Evolutionary conservation across 169 alveolate species (phyloP).

Genomic region (Miamiensis avidus): DNA sequence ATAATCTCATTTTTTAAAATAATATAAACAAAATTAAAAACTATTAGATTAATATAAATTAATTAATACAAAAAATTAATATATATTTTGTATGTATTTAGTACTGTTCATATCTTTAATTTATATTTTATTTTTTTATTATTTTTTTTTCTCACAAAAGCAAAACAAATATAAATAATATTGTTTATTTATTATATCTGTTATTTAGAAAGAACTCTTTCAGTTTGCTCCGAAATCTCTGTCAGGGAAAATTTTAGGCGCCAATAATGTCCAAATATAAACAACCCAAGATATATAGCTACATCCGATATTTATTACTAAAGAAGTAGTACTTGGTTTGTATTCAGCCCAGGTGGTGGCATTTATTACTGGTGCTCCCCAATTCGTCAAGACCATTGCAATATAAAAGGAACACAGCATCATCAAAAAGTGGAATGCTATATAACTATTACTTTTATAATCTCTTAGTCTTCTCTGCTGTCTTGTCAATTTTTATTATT

Average conservation of each 20-base stretch:
- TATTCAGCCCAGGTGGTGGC: conserved; percentile 10
- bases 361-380: conserved; percentile 1
- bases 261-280: conserved; percentile 13
- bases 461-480: conserved; percentile 11
- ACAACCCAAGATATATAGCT: not conserved
- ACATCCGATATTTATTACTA: not conserved
- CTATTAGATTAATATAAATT: too few species aligned
- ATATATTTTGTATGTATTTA: too few species aligned
- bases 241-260: conserved; percentile 16
- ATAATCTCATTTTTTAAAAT: too few species aligned
- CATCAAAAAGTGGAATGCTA: conserved; percentile 4
- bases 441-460: conserved; percentile 10
- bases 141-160: not conserved
- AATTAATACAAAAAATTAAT: too few species aligned
- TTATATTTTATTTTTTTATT: too few species aligned
- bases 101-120: too few species aligned
- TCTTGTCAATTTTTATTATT: not conserved
- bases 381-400: conserved; percentile 14
- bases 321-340: conserved; percentile 1
- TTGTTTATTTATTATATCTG: too few species aligned
- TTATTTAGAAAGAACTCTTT: too few species aligned
- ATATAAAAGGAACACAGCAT: conserved; percentile 7
- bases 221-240: conserved; percentile 8
- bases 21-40: too few species aligned
- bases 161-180: not conserved